These are phyloP conservation scores for Penicillium malachiteum DNA, from an alignment of 495 filamentous ascomycete genomes.

Conservation along the genomic window DNA sequence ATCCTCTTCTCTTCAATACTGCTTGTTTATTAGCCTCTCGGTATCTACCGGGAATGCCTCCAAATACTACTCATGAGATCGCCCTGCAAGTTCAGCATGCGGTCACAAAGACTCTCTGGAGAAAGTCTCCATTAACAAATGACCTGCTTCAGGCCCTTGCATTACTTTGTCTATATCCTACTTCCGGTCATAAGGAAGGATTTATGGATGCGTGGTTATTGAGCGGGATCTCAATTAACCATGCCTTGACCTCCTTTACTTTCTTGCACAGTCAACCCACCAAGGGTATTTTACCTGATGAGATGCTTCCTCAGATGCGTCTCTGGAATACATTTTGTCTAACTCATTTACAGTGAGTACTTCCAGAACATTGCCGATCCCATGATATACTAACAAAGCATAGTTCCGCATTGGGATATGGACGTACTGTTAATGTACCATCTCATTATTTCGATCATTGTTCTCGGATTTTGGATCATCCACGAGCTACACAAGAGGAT, in stretches of 20 bases:
- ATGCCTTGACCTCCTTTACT: constrained; percentile 35
- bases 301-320: constrained; percentile 35
- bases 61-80: constrained; percentile 31
- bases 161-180: constrained; percentile 39
- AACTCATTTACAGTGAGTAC: constrained; percentile 41
- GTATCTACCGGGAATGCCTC: constrained; percentile 36
- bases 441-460: constrained; percentile 37
- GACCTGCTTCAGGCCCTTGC: constrained; percentile 39
- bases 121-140: constrained; percentile 31
- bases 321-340: constrained; percentile 42
- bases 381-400: constrained; percentile 1
- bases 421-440: constrained; percentile 35
- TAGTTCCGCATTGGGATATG: constrained; percentile 40
- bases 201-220: constrained; percentile 44
- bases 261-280: constrained; percentile 27
- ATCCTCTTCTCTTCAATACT: constrained; percentile 41
- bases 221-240: constrained; percentile 44
- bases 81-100: constrained; percentile 38
- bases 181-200: constrained; percentile 35
- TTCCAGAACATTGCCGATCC: background rate
- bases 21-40: constrained; percentile 42
- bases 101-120: constrained; percentile 35
- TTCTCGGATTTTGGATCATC: constrained; percentile 35
- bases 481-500: constrained; percentile 35
- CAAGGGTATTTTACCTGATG: constrained; percentile 29